Base-by-base conservation (phyloP, 495 filamentous ascomycete species). In the Xylona heveae region DNA sequence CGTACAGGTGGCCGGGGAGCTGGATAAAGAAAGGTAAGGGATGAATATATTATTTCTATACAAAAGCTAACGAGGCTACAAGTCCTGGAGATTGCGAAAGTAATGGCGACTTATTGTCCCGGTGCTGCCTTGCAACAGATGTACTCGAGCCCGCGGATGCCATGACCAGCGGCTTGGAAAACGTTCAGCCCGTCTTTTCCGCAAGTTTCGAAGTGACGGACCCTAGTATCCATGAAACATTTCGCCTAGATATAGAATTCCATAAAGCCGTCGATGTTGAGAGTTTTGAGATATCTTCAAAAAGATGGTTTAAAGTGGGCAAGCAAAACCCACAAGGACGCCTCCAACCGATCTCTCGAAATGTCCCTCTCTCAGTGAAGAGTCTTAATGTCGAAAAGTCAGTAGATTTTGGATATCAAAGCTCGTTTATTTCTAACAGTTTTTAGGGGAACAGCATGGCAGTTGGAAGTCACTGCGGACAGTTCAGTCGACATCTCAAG, bases 201-300 rank as follows among this genome's bases (percentile, higher is more conserved):
- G 61, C 53, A 3, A 49, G 43, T 13, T 62, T 64, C 29, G 52
- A 59, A 17, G 58, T 64, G 22, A n/a, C 30, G 16, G 39, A 48
- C 5, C 25, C 25, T 3, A 34, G 48, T 5, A 45, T 47, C 14
- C 38, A 42, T 1, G 32, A 17, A 15, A 17, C 38, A 15, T 40
- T 61, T 8, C 49, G 52, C 18, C 39, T 62, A 0, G 57, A 64
- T 30, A 48, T 44, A 1, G 37, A 33, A 7, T 15, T 42, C 14
- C 28, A 25, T 8, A 24, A 28, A 12, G 24, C 13, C 20, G 6
- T 17, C 1, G 20, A 24, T 9, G 30, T 32, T 15, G 12, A 20
- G 0, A 17, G 8, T 0, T 42, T 42, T 19, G 43, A 50, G 17
- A 36, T 25, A 22, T 24, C 34, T 3, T 30, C 38, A 13, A 31